Evolutionary conservation across 1,284 basidiomycete genomes (phyloP).

Genomic region (Trichosporon sp.): DNA sequence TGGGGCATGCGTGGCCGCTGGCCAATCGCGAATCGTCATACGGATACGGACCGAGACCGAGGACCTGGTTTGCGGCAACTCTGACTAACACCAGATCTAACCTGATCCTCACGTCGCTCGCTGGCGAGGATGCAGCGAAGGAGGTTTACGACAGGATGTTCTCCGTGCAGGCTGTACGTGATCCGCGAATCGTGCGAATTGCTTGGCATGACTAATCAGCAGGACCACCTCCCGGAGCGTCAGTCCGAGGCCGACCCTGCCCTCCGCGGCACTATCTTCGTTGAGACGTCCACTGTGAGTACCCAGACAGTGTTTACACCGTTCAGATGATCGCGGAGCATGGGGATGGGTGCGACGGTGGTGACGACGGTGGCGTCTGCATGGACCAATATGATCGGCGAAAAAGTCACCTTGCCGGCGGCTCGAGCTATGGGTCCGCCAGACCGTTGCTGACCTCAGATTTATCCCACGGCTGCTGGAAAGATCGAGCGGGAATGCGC

Average conservation of each 20-base stretch:
- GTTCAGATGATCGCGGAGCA: neutral
- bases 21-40: neutral
- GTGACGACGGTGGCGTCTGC: constrained; percentile 16
- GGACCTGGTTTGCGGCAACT: neutral
- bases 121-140: constrained; percentile 72
- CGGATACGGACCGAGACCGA: neutral
- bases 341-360: neutral
- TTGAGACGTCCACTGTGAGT: constrained; percentile 76
- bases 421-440: neutral
- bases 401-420: constrained; percentile 9
- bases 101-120: constrained; percentile 75
- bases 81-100: constrained; percentile 63
- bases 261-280: constrained; percentile 66
- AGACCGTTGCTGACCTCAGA: constrained; percentile 54
- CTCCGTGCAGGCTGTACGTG: constrained; percentile 61
- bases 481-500: constrained; percentile 71
- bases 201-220: constrained; percentile 5
- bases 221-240: neutral
- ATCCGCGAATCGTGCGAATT: too few species aligned
- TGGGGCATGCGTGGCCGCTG: neutral
- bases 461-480: constrained; percentile 72
- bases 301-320: neutral
- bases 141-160: constrained; percentile 68
- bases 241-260: constrained; percentile 8
- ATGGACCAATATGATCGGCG: constrained; percentile 1